Evolutionary conservation across 2,329 filamentous ascomycete species (phyloP).

Genomic region (Capronia americana): DNA sequence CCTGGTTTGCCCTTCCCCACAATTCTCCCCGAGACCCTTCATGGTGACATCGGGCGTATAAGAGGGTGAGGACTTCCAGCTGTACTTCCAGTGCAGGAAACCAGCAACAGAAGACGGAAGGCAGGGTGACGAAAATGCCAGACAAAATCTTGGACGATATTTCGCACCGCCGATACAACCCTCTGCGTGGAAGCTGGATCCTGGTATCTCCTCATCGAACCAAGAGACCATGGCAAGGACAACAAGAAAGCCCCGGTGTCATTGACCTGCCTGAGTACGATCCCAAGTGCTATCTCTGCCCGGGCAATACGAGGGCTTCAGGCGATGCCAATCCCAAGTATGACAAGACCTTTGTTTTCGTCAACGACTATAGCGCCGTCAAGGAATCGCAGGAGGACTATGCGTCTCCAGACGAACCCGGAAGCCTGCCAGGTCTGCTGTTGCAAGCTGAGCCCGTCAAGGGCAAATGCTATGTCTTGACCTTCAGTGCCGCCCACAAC

Average conservation of each 20-base stretch:
- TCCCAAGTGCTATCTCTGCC: slow-evolving; percentile 91
- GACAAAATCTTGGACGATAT: slow-evolving; percentile 89
- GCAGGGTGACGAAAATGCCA: slow-evolving; percentile 61
- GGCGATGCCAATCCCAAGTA: slow-evolving; percentile 89
- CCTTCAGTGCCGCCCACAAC: slow-evolving; percentile 89
- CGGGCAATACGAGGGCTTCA: slow-evolving; percentile 84
- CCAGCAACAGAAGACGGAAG: not conserved
- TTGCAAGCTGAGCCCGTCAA: slow-evolving; percentile 85
- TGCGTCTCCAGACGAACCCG: slow-evolving; percentile 42
- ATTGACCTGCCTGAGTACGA: slow-evolving; percentile 80
- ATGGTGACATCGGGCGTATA: slow-evolving; percentile 1
- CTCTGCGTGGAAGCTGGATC: slow-evolving; percentile 86
- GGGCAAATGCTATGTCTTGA: slow-evolving; percentile 95
- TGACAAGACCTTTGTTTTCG: slow-evolving; percentile 85
- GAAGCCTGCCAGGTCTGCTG: slow-evolving; percentile 74
- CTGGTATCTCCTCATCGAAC: slow-evolving; percentile 95
- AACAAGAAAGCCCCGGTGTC: slow-evolving; percentile 74
- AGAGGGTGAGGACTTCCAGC: not conserved
- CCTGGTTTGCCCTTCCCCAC: not conserved
- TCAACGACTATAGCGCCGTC: slow-evolving; percentile 97
- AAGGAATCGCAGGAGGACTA: slow-evolving; percentile 92
- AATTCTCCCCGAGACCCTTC: not conserved
- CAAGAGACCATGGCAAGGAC: slow-evolving; percentile 95
- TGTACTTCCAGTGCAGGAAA: not conserved
- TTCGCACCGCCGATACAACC: slow-evolving; percentile 92